phyloP scores from a whole-genome alignment of 169 alveolate genomes.

The Plasmodium ovale region DNA sequence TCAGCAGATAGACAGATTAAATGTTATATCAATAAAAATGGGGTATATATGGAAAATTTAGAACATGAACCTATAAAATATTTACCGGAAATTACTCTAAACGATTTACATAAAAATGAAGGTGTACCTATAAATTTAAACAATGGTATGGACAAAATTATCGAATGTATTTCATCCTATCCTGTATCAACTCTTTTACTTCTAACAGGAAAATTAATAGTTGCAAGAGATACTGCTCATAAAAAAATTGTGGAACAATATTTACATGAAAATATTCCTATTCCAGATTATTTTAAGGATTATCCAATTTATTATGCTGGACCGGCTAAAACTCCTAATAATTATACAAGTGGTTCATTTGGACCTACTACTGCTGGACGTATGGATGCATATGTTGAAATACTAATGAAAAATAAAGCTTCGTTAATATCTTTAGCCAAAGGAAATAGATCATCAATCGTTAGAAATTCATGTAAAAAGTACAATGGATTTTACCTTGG shows the following conservation, averaged over 20 bases:
- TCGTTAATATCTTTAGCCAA: slow-evolving; percentile 89
- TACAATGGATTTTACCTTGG: slow-evolving; percentile 90
- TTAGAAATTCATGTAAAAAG: slow-evolving; percentile 88
- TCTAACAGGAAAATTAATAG: slow-evolving; percentile 86
- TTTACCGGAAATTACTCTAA: slow-evolving; percentile 70
- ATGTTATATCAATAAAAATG: slow-evolving; percentile 82
- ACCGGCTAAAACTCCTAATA: slow-evolving; percentile 91
- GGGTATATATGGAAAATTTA: slow-evolving; percentile 88
- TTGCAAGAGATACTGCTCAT: slow-evolving; percentile 94
- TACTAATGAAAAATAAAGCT: slow-evolving; percentile 86
- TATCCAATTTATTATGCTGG: slow-evolving; percentile 93
- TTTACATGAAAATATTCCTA: slow-evolving; percentile 80
- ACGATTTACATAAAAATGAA: slow-evolving; percentile 27
- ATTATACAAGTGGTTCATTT: slow-evolving; percentile 89
- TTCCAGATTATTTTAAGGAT: slow-evolving; percentile 88
- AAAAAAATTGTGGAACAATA: slow-evolving; percentile 85
- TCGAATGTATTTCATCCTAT: slow-evolving; percentile 78
- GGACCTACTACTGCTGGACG: slow-evolving; percentile 95
- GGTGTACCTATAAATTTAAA: slow-evolving; percentile 80
- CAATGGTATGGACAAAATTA: slow-evolving; percentile 85
- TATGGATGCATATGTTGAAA: slow-evolving; percentile 90
- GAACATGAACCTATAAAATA: slow-evolving; percentile 91
- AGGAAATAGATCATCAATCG: slow-evolving; percentile 88
- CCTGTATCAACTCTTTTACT: slow-evolving; percentile 88
- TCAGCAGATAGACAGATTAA: slow-evolving; percentile 92